Evolutionary conservation across 2,329 filamentous ascomycete genomes (phyloP).

Genomic region (Fusarium abutilonis): DNA sequence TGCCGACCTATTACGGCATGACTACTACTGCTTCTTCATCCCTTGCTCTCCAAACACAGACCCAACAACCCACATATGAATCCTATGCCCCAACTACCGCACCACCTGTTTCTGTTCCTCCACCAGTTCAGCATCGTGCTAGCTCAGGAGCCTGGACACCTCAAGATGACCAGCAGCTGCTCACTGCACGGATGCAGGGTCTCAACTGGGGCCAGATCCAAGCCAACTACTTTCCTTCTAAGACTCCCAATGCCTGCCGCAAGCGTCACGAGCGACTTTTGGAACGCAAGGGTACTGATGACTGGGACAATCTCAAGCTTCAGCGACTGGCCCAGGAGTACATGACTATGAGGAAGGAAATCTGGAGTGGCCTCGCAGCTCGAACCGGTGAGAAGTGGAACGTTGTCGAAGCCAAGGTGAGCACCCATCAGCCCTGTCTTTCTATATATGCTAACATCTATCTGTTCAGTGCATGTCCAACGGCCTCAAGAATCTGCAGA

Average conservation of each 20-base stretch:
- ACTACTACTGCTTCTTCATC: constrained; percentile 49
- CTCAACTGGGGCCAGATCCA: constrained; percentile 88
- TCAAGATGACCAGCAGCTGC: constrained; percentile 77
- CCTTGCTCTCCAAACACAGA: constrained; percentile 48
- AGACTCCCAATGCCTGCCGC: constrained; percentile 84
- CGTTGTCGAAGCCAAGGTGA: constrained; percentile 70
- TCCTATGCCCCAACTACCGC: constrained; percentile 51
- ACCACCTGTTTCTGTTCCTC: constrained; percentile 47
- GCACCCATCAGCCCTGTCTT: constrained; percentile 9
- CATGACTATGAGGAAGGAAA: constrained; percentile 80
- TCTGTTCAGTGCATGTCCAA: constrained; percentile 78
- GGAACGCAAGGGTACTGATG: constrained; percentile 77
- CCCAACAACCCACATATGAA: constrained; percentile 52
- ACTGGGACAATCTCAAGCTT: constrained; percentile 81
- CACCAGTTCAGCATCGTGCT: constrained; percentile 63
- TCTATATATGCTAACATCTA: constrained; percentile 2
- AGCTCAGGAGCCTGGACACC: constrained; percentile 76
- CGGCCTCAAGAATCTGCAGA: constrained; percentile 82
- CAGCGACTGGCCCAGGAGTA: constrained; percentile 81
- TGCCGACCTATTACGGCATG: constrained; percentile 56
- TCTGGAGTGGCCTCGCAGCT: constrained; percentile 81
- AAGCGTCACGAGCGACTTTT: constrained; percentile 88
- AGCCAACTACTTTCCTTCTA: constrained; percentile 77
- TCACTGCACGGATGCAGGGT: constrained; percentile 76
- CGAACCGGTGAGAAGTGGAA: constrained; percentile 85